Evolutionary conservation across 169 alveolate genomes (phyloP).

Genomic region (Eimeria brunetti): DNA sequence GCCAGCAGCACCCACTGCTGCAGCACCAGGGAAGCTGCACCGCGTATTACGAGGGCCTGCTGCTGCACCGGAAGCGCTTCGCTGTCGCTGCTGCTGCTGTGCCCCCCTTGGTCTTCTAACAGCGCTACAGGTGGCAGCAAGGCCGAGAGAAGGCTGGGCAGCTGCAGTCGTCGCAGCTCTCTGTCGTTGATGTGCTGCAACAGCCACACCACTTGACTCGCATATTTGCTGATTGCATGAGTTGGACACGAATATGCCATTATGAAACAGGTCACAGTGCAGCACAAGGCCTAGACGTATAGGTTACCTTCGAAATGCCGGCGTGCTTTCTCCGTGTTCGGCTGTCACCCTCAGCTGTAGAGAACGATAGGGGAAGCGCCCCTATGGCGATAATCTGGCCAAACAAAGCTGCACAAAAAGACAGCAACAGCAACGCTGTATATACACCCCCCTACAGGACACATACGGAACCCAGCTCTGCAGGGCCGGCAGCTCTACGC

Average conservation of each 20-base stretch:
- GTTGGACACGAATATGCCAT: not conserved
- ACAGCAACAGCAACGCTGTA: not conserved
- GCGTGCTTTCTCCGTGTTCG: not conserved
- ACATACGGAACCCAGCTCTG: not conserved
- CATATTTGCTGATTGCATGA: not conserved
- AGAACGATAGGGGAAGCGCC: not conserved
- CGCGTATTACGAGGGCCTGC: conserved; percentile 67
- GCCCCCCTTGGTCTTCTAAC: conserved; percentile 20
- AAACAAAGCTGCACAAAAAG: conserved; percentile 10
- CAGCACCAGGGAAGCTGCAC: conserved; percentile 68
- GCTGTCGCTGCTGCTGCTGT: not conserved
- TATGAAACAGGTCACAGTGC: not conserved
- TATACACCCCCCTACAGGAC: not conserved
- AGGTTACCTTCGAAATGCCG: conserved; percentile 6
- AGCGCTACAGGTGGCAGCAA: conserved; percentile 25
- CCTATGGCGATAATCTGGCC: conserved; percentile 38
- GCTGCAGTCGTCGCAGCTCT: conserved; percentile 32
- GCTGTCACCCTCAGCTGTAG: conserved; percentile 1
- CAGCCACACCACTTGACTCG: not conserved
- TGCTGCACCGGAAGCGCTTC: conserved; percentile 57
- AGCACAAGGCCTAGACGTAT: not conserved
- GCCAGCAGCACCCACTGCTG: conserved; percentile 68
- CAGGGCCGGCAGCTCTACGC: not conserved
- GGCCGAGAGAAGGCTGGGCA: conserved; percentile 32
- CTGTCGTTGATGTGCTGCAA: conserved; percentile 59